Base-by-base conservation (phyloP, 495 filamentous ascomycete genomes). In the Xylaria telfairii region DNA sequence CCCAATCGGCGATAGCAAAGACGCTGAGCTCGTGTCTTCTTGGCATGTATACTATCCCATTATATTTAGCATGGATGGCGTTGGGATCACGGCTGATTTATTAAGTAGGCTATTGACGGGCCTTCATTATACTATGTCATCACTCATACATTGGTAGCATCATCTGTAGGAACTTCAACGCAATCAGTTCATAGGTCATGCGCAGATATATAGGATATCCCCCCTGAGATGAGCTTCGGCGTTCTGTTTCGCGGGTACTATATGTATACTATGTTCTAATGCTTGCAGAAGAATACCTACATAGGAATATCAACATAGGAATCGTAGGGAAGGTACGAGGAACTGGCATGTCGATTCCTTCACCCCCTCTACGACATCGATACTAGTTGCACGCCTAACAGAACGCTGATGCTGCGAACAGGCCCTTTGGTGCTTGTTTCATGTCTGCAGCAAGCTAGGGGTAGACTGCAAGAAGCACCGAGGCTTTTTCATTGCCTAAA, bases 1-100 rank as follows among this genome's bases (percentile, higher is more conserved):
- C n/a, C 47, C 21, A 1, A 32, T 15, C 26, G 24, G 12, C 46
- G 19, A 21, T 15, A 7, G n/a, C 41, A 9, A n/a, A 41, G n/a
- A 46, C 42, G 56, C 44, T 39, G 57, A 63, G n/a, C 24, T 28
- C 15, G n/a, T 26, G 46, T 54, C 21, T 49, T 39, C 37, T 26
- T 26, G 32, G 19, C 3, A 53, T 28, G 32, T 66, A 9, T 49
- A 51, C 34, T 69, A 21, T 54, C 63, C 24, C 44, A 63, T 26
- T 60, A 39, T 44, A 13, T 42, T 54, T 46, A 42, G 67, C 67
- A 63, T 69, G 46, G 67, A 12, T 44, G 67, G 67, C 59, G 67
- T 69, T 69, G n/a, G 54, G 42, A 42, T 39, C 62, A 42, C 24
- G 57, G 13, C 24, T 68, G 24, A 28, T 46, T 57, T 15, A 51